phyloP scores from a whole-genome alignment of 257 asterid genomes.

The Nicotiana noctiflora region DNA sequence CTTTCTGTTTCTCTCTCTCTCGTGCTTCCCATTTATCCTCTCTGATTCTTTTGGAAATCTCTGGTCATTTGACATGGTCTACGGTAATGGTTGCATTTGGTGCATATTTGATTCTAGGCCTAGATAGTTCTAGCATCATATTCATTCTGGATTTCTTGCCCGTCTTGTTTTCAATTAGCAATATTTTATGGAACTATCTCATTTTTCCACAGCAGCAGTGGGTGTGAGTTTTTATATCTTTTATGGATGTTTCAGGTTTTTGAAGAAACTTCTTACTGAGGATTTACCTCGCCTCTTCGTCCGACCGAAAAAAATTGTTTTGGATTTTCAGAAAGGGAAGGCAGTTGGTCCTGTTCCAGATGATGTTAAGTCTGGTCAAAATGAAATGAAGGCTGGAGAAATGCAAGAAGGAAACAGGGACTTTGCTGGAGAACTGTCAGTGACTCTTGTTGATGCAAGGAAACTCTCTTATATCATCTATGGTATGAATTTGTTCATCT shows the following conservation, averaged over 20 bases:
- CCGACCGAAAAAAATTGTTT: constrained; percentile 89
- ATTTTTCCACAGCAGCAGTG: not conserved
- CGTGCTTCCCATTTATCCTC: not conserved
- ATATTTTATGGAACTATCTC: not conserved
- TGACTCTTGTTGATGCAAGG: constrained; percentile 89
- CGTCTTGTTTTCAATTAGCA: not conserved
- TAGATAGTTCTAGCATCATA: not conserved
- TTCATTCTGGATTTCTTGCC: not conserved
- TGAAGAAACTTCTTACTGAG: constrained; percentile 85
- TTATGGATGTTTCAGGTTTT: constrained; percentile 49
- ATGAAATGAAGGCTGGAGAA: constrained; percentile 49
- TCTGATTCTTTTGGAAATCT: not conserved
- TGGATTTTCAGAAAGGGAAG: constrained; percentile 81
- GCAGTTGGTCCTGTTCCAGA: constrained; percentile 59
- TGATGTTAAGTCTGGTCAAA: constrained; percentile 21
- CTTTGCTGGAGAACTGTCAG: constrained; percentile 86
- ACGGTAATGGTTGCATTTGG: not conserved
- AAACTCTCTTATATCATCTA: constrained; percentile 75
- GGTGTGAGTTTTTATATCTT: not conserved
- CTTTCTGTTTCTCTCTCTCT: not conserved
- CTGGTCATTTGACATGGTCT: not conserved
- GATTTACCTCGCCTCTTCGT: constrained; percentile 91
- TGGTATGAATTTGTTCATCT: constrained; percentile 40
- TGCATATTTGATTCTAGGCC: not conserved
- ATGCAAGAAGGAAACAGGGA: constrained; percentile 74